These are phyloP conservation scores for Trichoderma virens DNA, from an alignment of 495 filamentous ascomycete genomes.

Conservation along the genomic window DNA sequence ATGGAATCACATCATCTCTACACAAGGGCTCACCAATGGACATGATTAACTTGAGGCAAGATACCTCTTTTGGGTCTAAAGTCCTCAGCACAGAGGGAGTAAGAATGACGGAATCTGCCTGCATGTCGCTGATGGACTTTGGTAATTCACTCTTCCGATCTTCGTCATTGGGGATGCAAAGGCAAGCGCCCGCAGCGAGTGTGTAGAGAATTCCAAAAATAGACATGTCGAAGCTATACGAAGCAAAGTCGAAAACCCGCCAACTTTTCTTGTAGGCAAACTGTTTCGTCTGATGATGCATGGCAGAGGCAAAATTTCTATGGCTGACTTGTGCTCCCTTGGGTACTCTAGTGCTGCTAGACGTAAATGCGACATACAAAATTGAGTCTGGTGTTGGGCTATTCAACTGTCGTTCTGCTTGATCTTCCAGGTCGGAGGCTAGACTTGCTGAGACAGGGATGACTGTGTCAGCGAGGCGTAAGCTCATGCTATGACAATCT, in stretches of 20 bases:
- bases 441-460: background rate
- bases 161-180: background rate
- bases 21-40: background rate
- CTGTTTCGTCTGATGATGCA: background rate
- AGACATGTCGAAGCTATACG: background rate
- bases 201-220: background rate
- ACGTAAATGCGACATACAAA: slow-evolving; percentile 36
- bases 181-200: background rate
- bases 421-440: background rate
- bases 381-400: slow-evolving; percentile 12
- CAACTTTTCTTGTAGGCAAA: background rate
- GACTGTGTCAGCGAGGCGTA: background rate
- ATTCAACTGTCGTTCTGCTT: too few species aligned
- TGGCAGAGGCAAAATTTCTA: background rate
- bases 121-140: background rate
- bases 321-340: slow-evolving; percentile 40
- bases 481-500: background rate
- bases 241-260: background rate
- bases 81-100: background rate
- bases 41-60: background rate
- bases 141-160: background rate
- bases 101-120: background rate
- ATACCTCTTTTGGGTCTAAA: background rate
- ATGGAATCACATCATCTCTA: background rate
- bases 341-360: slow-evolving; percentile 23